These are phyloP conservation scores for Aspergillus puulaauensis DNA, from an alignment of 2,329 filamentous ascomycete genomes.

Conservation along the genomic window DNA sequence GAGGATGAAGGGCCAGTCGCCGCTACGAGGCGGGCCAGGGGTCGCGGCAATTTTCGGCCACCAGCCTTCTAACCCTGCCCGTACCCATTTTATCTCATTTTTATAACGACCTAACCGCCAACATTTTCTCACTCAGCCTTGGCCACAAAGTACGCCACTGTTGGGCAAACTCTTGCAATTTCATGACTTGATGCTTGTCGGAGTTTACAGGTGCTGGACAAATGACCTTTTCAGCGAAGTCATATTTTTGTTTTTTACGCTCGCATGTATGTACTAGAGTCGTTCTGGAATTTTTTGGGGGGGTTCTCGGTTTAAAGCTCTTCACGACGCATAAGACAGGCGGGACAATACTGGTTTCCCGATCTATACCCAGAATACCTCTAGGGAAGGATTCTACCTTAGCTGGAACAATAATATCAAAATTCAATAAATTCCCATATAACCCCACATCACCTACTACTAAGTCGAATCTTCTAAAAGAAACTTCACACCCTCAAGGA, in stretches of 20 bases:
- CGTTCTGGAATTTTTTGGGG: conserved; percentile 4
- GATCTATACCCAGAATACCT: not conserved
- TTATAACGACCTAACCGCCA: not conserved
- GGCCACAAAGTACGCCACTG: not conserved
- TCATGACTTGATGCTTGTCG: conserved; percentile 11
- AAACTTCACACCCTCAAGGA: conserved; percentile 21
- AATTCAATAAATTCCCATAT: not conserved
- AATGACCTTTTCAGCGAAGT: not conserved
- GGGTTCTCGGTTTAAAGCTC: not conserved
- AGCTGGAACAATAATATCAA: not conserved
- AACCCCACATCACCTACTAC: not conserved
- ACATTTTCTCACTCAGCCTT: not conserved
- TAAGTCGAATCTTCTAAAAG: not conserved
- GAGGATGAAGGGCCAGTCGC: conserved; percentile 30
- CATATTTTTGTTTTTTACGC: not conserved
- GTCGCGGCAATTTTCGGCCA: conserved; percentile 14
- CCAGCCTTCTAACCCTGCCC: not conserved
- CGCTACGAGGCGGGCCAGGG: conserved; percentile 23
- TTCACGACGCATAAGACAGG: not conserved
- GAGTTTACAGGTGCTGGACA: conserved; percentile 2
- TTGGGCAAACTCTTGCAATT: not conserved
- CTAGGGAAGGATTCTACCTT: not conserved
- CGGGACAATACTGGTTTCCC: not conserved
- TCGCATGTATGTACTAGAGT: conserved; percentile 2
- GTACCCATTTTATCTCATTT: not conserved